A percentile compares a stretch with the other conserved stretches of the same genome.
These are phyloP conservation scores for Arthrobotrys entomopaga DNA, from an alignment of 2,329 filamentous ascomycete genomes.

Conservation along the genomic window DNA sequence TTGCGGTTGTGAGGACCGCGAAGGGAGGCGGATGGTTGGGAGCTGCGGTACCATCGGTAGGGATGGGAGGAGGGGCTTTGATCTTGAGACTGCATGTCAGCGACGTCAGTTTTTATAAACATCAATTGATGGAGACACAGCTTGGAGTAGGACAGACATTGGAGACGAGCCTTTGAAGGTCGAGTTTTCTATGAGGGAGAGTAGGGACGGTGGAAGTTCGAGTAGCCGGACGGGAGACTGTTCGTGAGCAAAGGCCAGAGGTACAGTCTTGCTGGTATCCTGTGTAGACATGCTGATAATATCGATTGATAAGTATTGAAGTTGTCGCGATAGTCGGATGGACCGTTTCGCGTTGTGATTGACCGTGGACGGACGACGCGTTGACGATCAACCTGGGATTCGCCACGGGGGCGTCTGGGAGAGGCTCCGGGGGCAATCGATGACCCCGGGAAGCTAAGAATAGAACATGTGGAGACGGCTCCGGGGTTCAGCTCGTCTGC, in stretches of 20 bases:
- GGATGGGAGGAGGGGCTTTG: conserved; percentile 51
- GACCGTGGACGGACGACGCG: not conserved
- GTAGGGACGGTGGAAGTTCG: conserved; percentile 57
- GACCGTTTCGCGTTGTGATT: not conserved
- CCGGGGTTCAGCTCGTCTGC: conserved; percentile 1
- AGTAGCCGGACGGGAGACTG: conserved; percentile 58
- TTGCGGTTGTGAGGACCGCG: conserved; percentile 58
- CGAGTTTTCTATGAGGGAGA: conserved; percentile 57
- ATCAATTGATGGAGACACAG: not conserved
- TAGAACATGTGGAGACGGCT: conserved; percentile 7
- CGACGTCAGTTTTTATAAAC: not conserved
- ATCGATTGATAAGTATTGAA: not conserved
- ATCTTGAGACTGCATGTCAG: conserved; percentile 57
- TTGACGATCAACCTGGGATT: not conserved
- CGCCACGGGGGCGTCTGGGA: not conserved
- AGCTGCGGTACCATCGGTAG: conserved; percentile 8
- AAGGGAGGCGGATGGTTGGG: conserved; percentile 26
- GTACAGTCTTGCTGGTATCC: conserved; percentile 53
- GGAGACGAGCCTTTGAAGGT: conserved; percentile 54
- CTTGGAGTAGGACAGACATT: conserved; percentile 51
- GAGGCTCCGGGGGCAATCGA: not conserved
- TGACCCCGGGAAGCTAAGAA: conserved; percentile 24
- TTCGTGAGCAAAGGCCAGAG: conserved; percentile 56
- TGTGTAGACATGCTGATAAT: conserved; percentile 56
- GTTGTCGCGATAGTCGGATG: conserved; percentile 2